Evolutionary conservation across 257 asterid species (phyloP).

Genomic region (Solanum corneliomulleri): DNA sequence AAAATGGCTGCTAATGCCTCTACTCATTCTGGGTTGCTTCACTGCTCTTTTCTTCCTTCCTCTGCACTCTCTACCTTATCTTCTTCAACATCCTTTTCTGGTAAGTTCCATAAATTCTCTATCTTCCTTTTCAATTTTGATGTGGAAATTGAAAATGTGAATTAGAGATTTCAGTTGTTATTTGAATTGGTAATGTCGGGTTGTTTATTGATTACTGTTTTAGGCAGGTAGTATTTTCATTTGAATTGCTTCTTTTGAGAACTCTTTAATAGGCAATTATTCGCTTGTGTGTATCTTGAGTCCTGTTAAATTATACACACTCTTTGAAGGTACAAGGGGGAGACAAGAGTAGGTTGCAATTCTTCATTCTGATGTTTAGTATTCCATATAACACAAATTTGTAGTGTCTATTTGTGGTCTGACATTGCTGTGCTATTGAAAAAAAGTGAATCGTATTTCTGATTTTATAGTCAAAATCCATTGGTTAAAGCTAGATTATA

Average conservation of each 20-base stretch:
- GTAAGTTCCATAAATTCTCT: constrained; percentile 8
- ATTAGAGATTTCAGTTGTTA: neutral
- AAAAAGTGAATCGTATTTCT: neutral
- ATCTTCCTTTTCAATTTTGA: neutral
- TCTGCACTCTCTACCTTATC: constrained; percentile 43
- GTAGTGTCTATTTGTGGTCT: neutral
- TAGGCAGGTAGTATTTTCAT: neutral
- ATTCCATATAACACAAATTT: neutral
- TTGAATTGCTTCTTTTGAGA: neutral
- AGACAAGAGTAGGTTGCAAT: neutral
- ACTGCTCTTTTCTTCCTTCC: constrained; percentile 39
- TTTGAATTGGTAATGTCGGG: neutral
- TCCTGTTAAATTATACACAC: neutral
- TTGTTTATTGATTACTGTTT: neutral
- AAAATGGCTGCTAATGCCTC: constrained; percentile 18
- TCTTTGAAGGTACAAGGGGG: neutral
- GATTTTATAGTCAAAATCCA: neutral
- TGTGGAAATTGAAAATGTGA: neutral
- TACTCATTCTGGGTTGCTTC: constrained; percentile 35
- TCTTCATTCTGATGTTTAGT: neutral
- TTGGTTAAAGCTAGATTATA: neutral
- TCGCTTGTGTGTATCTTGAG: neutral
- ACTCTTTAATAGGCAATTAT: neutral
- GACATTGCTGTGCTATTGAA: neutral
- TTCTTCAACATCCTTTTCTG: constrained; percentile 45